Evolutionary conservation across 2,329 filamentous ascomycete genomes (phyloP), one percentile per base, ranked within the genome.

Genomic region (Ramichloridium luteum): DNA sequence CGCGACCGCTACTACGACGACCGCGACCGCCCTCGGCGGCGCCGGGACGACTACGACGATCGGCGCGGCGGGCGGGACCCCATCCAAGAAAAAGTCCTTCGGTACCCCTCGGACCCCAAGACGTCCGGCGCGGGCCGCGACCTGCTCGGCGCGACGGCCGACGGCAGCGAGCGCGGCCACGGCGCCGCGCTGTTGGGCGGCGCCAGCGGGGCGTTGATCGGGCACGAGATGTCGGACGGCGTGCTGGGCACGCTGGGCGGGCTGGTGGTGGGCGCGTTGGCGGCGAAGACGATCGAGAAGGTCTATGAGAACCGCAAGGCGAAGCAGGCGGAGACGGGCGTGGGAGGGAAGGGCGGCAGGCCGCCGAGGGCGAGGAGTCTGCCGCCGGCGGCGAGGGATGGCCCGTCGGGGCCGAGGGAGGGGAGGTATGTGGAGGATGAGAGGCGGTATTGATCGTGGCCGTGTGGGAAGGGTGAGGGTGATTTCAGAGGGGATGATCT

Each of bases 171-270:
- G 20, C 34, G 47, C 4, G 47, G 47, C 2, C 26, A 50, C 9
- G 48, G 38, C n/a, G 42, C 46, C 11, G 45, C 46, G 13, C 27
- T 50, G 6, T 31, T 49, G 6, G 49, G 49, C 14, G 45, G 45
- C 3, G 44, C 44, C 4, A 48, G 40, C 5, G 49, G 49, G 9
- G 48, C 48, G 0, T 41, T 46, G 25, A 27, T 51, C 2, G 48
- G 45, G 9, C 44, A 49, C 14, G 46, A 49, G 28, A 28, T 47
- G 4, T 38, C 36, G 5, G 40, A 38, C 16, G 42, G 36, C 13
- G 34, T 31, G 6, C 28, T 37, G 2, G 41, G 43, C 3, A 49
- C 47, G 4, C 28, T 51, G 4, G 45, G 46, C 12, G 49, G 47
- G 5, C 38, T 43, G 10, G 35, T 48, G 6, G 32, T 49, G 1